phyloP scores from a whole-genome alignment of 768 basidiomycete genomes.

The Pulveroboletus sp. region DNA sequence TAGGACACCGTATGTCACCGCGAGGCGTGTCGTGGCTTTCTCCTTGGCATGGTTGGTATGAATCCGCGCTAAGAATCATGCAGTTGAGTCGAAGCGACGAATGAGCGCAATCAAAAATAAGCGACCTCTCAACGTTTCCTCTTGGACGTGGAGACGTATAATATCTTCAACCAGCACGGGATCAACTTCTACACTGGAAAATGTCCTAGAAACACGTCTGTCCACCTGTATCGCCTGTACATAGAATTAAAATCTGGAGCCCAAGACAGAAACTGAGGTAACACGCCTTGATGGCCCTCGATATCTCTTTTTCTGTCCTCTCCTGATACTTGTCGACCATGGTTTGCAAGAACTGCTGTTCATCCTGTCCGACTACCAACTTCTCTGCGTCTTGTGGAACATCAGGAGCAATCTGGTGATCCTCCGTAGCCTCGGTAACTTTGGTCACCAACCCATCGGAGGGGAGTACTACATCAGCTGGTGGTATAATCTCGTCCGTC shows the following conservation, averaged over 20 bases:
- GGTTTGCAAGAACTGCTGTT: conserved; percentile 59
- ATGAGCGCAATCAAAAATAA: background rate
- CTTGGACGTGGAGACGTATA: conserved; percentile 45
- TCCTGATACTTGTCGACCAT: conserved; percentile 83
- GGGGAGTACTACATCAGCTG: conserved; percentile 3
- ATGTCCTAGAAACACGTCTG: conserved; percentile 59
- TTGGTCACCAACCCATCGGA: conserved; percentile 6
- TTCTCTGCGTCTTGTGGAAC: conserved; percentile 22
- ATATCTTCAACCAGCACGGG: conserved; percentile 53
- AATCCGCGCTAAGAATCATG: conserved; percentile 5
- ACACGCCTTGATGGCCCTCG: conserved; percentile 62
- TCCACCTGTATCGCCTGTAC: conserved; percentile 72
- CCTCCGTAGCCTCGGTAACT: conserved; percentile 3
- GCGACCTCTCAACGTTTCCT: conserved; percentile 30
- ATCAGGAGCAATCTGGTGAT: conserved; percentile 1
- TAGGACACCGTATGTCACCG: conserved; percentile 76
- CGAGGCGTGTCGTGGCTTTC: conserved; percentile 65
- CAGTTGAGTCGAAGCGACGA: background rate
- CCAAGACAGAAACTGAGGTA: background rate
- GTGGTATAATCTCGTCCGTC: conserved; percentile 21
- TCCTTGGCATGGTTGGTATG: conserved; percentile 57
- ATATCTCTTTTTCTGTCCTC: conserved; percentile 82
- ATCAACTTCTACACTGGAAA: conserved; percentile 63
- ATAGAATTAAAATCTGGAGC: background rate
- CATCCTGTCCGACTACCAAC: conserved; percentile 36